phyloP scores from a whole-genome alignment of 768 basidiomycete species.

The Piloderma croceum region DNA sequence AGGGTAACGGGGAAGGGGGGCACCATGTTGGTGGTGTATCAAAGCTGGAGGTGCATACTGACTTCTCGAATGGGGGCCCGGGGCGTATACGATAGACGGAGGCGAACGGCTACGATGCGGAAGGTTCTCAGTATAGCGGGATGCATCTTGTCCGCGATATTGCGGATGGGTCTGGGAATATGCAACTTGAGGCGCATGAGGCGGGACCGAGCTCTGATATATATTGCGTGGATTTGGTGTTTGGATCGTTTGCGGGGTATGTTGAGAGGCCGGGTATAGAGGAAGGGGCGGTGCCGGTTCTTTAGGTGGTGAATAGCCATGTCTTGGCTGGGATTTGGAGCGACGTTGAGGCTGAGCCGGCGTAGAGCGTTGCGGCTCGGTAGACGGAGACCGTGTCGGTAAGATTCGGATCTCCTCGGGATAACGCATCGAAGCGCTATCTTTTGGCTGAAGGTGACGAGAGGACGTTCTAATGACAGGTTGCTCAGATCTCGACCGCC shows the following conservation, averaged over 20 bases:
- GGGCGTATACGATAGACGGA: conserved; percentile 59
- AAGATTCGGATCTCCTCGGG: conserved; percentile 63
- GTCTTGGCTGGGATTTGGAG: conserved; percentile 44
- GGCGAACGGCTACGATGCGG: conserved; percentile 33
- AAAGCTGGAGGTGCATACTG: conserved; percentile 59
- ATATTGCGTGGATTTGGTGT: conserved; percentile 21
- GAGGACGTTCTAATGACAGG: too few relatives aligned
- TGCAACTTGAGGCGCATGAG: conserved; percentile 28
- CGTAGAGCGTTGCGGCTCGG: too few relatives aligned
- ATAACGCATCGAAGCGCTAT: conserved; percentile 27
- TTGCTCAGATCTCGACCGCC: conserved; percentile 37
- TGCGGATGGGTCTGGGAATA: conserved; percentile 22
- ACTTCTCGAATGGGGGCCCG: conserved; percentile 41
- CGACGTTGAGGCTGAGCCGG: too few relatives aligned
- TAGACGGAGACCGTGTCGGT: conserved; percentile 46
- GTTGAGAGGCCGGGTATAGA: background rate
- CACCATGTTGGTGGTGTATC: conserved; percentile 48
- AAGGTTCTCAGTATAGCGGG: conserved; percentile 23
- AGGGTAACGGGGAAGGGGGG: conserved; percentile 46
- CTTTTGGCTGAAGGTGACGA: too few relatives aligned
- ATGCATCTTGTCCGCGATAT: conserved; percentile 32
- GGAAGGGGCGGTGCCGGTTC: conserved; percentile 11
- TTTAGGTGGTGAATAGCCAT: conserved; percentile 24
- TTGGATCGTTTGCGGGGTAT: conserved; percentile 29
- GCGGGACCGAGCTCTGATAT: conserved; percentile 37